These are phyloP conservation scores for Corymbia citriodora DNA, from an alignment of 441 rosid species.

Conservation along the genomic window DNA sequence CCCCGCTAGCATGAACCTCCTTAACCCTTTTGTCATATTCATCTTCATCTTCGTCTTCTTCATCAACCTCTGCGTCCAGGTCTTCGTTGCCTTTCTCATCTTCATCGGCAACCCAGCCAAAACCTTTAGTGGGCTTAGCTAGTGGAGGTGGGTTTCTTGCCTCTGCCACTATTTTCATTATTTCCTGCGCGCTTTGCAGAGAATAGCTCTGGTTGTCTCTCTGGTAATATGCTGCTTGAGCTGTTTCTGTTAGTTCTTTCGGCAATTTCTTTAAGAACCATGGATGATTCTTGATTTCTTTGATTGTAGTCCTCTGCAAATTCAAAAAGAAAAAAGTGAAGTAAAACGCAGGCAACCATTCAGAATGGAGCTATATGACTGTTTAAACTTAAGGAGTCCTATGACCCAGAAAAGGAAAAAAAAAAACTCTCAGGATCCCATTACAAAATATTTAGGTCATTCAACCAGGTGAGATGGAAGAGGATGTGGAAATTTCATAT, in stretches of 20 bases:
- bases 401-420: too few species aligned
- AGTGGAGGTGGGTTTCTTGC: slow-evolving; percentile 65
- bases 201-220: slow-evolving; percentile 66
- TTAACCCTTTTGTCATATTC: slow-evolving; percentile 87
- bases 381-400: background rate
- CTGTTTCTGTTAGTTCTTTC: slow-evolving; percentile 64
- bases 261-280: slow-evolving; percentile 97
- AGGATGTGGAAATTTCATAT: background rate
- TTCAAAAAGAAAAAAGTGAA: background rate
- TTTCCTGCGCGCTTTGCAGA: slow-evolving; percentile 71
- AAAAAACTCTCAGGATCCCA: background rate
- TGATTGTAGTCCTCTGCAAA: slow-evolving; percentile 60
- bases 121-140: slow-evolving; percentile 37
- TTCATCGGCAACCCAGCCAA: slow-evolving; percentile 49
- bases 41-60: slow-evolving; percentile 65
- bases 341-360: background rate
- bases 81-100: slow-evolving; percentile 58
- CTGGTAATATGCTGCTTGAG: slow-evolving; percentile 67
- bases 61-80: slow-evolving; percentile 42
- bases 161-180: slow-evolving; percentile 85
- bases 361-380: background rate
- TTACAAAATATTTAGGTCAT: background rate
- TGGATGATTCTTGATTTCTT: slow-evolving; percentile 80
- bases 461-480: background rate
- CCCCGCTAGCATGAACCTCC: slow-evolving; percentile 77